phyloP scores from a whole-genome alignment of 306 rosid genomes.

The Mimosa pudica region DNA sequence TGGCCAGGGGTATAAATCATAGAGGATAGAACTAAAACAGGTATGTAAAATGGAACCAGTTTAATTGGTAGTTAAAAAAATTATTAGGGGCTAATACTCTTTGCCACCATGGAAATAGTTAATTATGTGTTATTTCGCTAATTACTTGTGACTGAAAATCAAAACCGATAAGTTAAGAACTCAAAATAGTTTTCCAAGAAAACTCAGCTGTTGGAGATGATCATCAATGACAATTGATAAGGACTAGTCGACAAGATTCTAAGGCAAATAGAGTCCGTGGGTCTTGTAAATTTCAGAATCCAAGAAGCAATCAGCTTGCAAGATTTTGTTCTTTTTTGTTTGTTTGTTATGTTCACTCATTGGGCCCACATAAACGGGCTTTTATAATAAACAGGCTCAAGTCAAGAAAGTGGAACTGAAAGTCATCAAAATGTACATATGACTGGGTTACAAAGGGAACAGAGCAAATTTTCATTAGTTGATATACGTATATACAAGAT shows the following conservation, averaged over 20 bases:
- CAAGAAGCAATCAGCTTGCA: not conserved
- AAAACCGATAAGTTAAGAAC: not conserved
- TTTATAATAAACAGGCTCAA: not conserved
- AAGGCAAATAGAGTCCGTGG: not conserved
- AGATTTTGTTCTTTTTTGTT: not conserved
- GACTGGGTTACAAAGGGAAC: not conserved
- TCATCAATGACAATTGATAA: not conserved
- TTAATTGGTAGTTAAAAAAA: too few relatives aligned
- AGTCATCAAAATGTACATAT: slow-evolving; percentile 21
- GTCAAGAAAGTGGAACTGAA: not conserved
- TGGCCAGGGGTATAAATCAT: not conserved
- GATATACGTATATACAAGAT: slow-evolving; percentile 6
- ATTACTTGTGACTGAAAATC: too few relatives aligned
- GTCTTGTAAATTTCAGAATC: not conserved
- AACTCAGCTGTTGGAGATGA: not conserved
- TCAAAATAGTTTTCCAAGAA: not conserved
- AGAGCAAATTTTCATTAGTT: not conserved
- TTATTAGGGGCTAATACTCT: too few relatives aligned
- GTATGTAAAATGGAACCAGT: too few relatives aligned
- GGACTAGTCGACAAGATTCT: not conserved
- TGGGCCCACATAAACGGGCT: not conserved
- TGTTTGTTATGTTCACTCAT: not conserved
- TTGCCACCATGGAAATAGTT: too few relatives aligned
- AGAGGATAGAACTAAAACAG: too few relatives aligned
- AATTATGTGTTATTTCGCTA: not conserved